Base-by-base conservation (phyloP, 352 stramenopile genomes). In the Nothophytophthora sp. region DNA sequence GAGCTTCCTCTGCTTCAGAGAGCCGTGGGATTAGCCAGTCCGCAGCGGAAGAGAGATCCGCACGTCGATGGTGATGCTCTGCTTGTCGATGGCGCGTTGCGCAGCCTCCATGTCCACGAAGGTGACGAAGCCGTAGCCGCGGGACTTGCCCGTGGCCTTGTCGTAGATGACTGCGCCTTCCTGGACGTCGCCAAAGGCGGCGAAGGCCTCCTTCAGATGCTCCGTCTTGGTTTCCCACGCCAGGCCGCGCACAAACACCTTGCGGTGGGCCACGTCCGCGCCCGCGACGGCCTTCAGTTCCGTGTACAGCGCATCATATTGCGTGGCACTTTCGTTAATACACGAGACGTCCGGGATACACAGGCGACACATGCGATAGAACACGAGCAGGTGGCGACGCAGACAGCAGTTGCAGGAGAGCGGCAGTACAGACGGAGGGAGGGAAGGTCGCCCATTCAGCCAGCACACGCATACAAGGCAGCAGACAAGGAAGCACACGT, bases 161-260 rank as follows among this genome's bases (percentile, higher is more conserved):
- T 92, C 76, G 30, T 66, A 74, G 55, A 87, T 86, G 46, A 90
- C 70, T 10, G 56, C 63, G 28, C 42, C 78, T 55, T 88, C 63
- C 48, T 88, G 68, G 10, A 92, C 60, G 10, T 79, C 47, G 12
- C 81, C 81, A 46, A 90, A 92, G 22, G 34, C 34, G 33, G 53
- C 46, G 49, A 90, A 88, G 15, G 66, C 57, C 22, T 64, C 38
- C 39, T 71, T 77, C 35, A 92, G 56, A 20, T 50, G 35, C 34
- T 87, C 71, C 27, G 54, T 69, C 49, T 63, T 76, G 23, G 71
- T 86, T 52, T 87, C 63, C 68, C 68, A 81, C 28, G 81, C 63
- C 35, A 92, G 67, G 11, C 73, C 75, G 38, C 69, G 68, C 56
- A 92, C 73, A 58, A 88, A 85, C 30, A 92, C 70, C 52, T 88